Evolutionary conservation across 176 grass and related monocot species (phyloP), one percentile per base, ranked within the genome.

Genomic region (Themeda triandra): DNA sequence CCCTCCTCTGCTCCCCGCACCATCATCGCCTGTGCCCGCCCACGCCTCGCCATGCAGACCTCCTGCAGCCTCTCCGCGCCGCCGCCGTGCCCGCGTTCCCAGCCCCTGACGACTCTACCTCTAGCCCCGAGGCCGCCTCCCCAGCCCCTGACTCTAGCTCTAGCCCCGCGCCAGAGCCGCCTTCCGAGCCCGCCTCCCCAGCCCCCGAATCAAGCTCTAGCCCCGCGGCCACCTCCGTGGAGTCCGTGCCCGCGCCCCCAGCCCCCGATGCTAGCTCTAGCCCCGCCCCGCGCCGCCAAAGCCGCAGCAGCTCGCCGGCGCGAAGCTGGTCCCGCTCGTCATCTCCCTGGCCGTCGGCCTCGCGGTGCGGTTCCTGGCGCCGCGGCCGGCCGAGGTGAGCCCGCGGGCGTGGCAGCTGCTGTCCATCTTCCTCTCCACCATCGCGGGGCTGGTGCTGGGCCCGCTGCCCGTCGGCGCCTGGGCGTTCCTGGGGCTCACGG

Each of bases 401-500:
- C 81, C 27, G 6, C 92, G 94, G 74, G 92, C 92, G 27, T 97
- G 94, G 94, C 92, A 97, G 84, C 90, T 97, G 39, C 94, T 97
- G 62, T 86, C 94, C 42, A 92, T 97, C 79, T 97, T 97, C 85
- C 80, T 94, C 8, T 92, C 94, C 66, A 97, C 92, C 64, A 89
- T 97, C 53, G 86, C 92, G 3, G 94, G 94, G 27, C 88, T 97
- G 10, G 88, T 97, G 13, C 94, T 97, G 40, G 79, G 90, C 36
- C 92, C 95, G 28, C 83, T 97, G 24, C 95, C 92, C 10, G 92
- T 94, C 1, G 95, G 92, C 18, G 95, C 95, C 1, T 97, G 95
- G 95, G 95, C 95, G 9, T 97, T 97, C 87, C 77, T 97, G 42
- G 92, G 95, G 4, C 92, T 97, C 65, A 97, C 95, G 8, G 39